Conservation (phyloP, 768 basidiomycete species). For the Mycena floridula region DNA sequence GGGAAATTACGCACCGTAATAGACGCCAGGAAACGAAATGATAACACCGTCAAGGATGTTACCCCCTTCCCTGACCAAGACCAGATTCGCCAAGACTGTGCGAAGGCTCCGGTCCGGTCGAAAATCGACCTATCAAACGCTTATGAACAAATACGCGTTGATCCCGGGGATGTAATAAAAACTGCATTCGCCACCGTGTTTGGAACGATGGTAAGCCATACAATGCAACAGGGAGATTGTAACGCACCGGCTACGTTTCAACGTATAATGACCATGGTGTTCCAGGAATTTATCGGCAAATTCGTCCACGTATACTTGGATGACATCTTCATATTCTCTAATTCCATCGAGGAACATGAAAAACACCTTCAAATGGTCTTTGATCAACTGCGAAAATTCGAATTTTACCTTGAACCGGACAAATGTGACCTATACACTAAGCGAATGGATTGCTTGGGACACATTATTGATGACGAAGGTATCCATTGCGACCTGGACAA, state of each 20-base stretch:
- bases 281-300: neutral
- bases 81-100: too few species aligned
- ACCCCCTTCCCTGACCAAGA: too few species aligned
- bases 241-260: neutral
- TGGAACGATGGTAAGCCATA: too few species aligned
- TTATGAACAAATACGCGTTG: too few species aligned
- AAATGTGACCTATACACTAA: neutral
- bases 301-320: neutral
- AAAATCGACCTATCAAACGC: too few species aligned
- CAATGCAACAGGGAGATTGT: too few species aligned
- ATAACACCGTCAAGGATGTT: too few species aligned
- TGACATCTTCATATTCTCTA: constrained; percentile 3
- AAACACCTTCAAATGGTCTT: neutral
- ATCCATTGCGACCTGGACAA: neutral
- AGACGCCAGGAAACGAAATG: too few species aligned
- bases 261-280: neutral
- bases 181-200: too few species aligned
- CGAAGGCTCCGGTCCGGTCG: too few species aligned
- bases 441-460: neutral
- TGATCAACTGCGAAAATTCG: neutral
- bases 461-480: neutral
- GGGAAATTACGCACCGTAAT: too few species aligned
- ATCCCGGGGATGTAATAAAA: too few species aligned
- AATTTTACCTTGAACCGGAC: neutral
- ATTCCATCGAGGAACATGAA: constrained; percentile 2